Evolutionary conservation across 2,329 filamentous ascomycete species (phyloP).

Genomic region (Sporothrix mexicana): DNA sequence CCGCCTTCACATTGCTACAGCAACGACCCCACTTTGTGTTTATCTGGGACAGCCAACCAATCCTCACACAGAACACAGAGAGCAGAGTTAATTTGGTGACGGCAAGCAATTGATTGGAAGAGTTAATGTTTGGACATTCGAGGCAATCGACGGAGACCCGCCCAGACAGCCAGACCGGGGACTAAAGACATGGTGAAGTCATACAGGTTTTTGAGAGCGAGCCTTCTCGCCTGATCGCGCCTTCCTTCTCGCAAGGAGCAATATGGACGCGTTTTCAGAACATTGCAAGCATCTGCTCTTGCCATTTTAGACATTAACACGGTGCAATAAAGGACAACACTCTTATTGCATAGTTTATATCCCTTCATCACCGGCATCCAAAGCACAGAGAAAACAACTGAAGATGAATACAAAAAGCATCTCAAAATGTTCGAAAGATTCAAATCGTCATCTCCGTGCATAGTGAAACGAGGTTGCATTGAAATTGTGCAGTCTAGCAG

Average conservation of each 20-base stretch:
- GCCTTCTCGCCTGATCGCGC: not conserved
- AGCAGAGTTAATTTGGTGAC: not conserved
- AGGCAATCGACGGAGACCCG: too few relatives aligned
- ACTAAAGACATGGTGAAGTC: not conserved
- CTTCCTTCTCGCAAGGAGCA: not conserved
- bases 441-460: not conserved
- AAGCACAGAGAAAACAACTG: too few relatives aligned
- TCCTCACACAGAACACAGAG: not conserved
- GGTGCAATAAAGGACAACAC: not conserved
- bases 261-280: not conserved
- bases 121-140: not conserved
- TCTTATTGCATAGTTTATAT: not conserved
- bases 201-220: not conserved
- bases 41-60: slow-evolving; percentile 19
- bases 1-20: slow-evolving; percentile 34
- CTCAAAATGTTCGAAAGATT: not conserved
- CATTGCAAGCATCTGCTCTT: not conserved
- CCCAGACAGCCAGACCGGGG: not conserved
- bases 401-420: not conserved
- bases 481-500: not conserved
- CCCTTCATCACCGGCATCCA: too few relatives aligned
- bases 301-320: not conserved
- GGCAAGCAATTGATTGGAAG: not conserved
- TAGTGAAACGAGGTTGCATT: not conserved
- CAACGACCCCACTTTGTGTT: slow-evolving; percentile 32